Conservation (phyloP, 2,329 filamentous ascomycete genomes). For the Clonostachys solani region DNA sequence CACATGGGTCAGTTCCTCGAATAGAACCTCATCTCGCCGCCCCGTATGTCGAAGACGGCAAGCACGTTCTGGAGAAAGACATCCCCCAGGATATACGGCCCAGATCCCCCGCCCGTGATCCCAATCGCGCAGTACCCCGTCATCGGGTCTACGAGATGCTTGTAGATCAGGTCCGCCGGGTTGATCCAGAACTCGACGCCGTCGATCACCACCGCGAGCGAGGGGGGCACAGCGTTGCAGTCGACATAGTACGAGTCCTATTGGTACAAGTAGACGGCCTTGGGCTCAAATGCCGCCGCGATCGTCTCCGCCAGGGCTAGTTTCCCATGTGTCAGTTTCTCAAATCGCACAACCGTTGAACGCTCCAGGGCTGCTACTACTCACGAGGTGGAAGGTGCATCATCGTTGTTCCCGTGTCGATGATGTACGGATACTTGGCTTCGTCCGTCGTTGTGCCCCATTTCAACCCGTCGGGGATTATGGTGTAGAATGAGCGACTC, state of each 20-base stretch:
- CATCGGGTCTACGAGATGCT: slow-evolving; percentile 32
- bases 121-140: slow-evolving; percentile 44
- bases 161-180: slow-evolving; percentile 41
- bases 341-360: too few relatives aligned
- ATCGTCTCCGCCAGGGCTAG: slow-evolving; percentile 42
- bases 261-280: slow-evolving; percentile 38
- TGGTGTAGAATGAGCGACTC: slow-evolving; percentile 48
- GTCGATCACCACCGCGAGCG: slow-evolving; percentile 38
- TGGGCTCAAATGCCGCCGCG: slow-evolving; percentile 39
- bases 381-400: slow-evolving; percentile 44
- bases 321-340: background rate
- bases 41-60: slow-evolving; percentile 41
- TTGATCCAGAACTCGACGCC: slow-evolving; percentile 40
- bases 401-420: slow-evolving; percentile 48
- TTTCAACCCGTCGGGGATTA: slow-evolving; percentile 42
- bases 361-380: slow-evolving; percentile 9
- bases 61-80: slow-evolving; percentile 47
- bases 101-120: slow-evolving; percentile 35
- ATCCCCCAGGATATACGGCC: slow-evolving; percentile 44
- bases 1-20: slow-evolving; percentile 7
- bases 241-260: slow-evolving; percentile 43
- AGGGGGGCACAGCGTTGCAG: slow-evolving; percentile 41
- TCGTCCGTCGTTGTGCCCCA: slow-evolving; percentile 35
- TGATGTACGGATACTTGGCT: slow-evolving; percentile 41
- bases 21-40: slow-evolving; percentile 40